Evolutionary conservation across 2,329 filamentous ascomycete species (phyloP), one percentile per base, ranked within the genome.

Genomic region (Cyclaneusma minus): DNA sequence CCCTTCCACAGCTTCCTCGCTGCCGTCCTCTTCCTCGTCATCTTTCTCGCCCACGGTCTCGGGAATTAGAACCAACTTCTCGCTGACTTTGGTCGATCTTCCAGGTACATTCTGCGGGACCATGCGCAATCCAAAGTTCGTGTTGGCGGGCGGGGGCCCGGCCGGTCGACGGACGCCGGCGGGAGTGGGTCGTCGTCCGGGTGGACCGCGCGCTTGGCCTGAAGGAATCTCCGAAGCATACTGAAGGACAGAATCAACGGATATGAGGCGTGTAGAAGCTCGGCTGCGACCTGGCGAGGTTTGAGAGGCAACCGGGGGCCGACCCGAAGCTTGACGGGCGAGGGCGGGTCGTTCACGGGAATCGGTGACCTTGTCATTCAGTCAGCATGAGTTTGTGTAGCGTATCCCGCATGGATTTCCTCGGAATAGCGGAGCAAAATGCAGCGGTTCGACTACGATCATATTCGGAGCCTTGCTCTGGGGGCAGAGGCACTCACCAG

Each of bases 161-260:
- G 21, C 62, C 51, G 40, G 53, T 57, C 48, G 62, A 43, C 41
- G 67, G 51, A 47, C 57, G 38, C 39, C 49, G 45, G 49, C 56
- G 48, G 45, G 59, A 44, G 50, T 43, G 10, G 64, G 60, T 29
- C 26, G 52, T 15, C 59, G 52, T 16, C 60, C 56, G 24, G 5
- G 71, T 2, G 80, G 77, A 1, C 69, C 64, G 20, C 89, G 74
- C 29, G 83, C 81, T 51, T 94, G 87, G 43, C 84, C 85, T 1
- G 89, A 95, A 2, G 89, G 89, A 21, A 98, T 89, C 45, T 94
- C 85, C 25, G 83, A 89, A 32, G 84, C 78, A 56, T 92, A 82
- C 49, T 92, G 84, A 4, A 98, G 71, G 37, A 95, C 80, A 48
- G 87, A 92, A 56, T 98, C 89, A 50, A 98, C 87, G 1, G 72